phyloP scores from a whole-genome alignment of 1,139 yeast species.

The Saccharomyces hybrid region DNA sequence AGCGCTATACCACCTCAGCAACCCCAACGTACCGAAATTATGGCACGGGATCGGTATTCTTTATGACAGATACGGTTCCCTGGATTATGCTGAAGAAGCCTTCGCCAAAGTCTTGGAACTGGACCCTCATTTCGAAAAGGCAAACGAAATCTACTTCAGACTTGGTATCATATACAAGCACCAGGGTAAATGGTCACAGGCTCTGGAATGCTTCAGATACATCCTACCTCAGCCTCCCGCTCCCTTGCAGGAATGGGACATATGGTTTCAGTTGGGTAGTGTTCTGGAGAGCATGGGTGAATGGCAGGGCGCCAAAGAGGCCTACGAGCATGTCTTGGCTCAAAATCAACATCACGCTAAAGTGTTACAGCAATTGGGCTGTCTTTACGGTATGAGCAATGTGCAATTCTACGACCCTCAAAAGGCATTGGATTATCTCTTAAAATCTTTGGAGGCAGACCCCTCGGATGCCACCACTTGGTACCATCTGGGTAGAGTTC shows the following conservation, averaged over 20 bases:
- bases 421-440: slow-evolving; percentile 69
- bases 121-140: slow-evolving; percentile 93
- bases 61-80: slow-evolving; percentile 90
- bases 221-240: slow-evolving; percentile 87
- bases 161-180: slow-evolving; percentile 96
- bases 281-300: slow-evolving; percentile 92
- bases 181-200: slow-evolving; percentile 79
- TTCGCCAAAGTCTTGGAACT: slow-evolving; percentile 93
- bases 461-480: slow-evolving; percentile 90
- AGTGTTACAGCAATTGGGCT: slow-evolving; percentile 91
- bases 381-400: slow-evolving; percentile 81
- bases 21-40: slow-evolving; percentile 90
- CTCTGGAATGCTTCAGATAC: slow-evolving; percentile 89
- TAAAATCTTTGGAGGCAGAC: slow-evolving; percentile 85
- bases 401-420: slow-evolving; percentile 66
- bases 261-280: slow-evolving; percentile 96
- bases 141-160: slow-evolving; percentile 91
- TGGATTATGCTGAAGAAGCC: slow-evolving; percentile 97
- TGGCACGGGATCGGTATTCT: slow-evolving; percentile 98
- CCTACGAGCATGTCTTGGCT: slow-evolving; percentile 84
- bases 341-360: slow-evolving; percentile 93
- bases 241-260: slow-evolving; percentile 92
- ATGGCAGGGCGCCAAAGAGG: slow-evolving; percentile 86
- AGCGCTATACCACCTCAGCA: slow-evolving; percentile 82
- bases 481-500: slow-evolving; percentile 94